These are phyloP conservation scores for Aureobasidium leucospermi DNA, from an alignment of 2,329 filamentous ascomycete species.

Conservation along the genomic window DNA sequence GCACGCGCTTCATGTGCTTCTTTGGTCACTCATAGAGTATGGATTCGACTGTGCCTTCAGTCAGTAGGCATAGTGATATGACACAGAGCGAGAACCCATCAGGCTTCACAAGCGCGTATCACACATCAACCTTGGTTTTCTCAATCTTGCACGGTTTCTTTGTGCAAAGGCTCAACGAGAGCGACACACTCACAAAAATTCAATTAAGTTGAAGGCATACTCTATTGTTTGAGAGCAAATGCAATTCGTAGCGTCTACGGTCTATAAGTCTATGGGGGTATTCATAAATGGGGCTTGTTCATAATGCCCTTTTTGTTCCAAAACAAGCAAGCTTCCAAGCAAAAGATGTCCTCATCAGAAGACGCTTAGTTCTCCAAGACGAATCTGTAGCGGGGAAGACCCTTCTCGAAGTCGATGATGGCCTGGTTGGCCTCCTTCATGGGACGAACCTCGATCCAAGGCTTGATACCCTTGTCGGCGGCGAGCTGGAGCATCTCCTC, in stretches of 20 bases:
- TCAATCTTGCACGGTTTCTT: no score
- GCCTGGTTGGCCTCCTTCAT: slow-evolving; percentile 52
- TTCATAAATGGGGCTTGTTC: slow-evolving; percentile 9
- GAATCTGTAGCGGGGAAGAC: slow-evolving; percentile 43
- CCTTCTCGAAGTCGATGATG: slow-evolving; percentile 50
- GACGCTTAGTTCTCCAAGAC: slow-evolving; percentile 29
- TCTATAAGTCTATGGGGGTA: slow-evolving; percentile 12
- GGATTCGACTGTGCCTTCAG: no score
- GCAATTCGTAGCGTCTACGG: slow-evolving; percentile 7
- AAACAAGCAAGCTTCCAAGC: neutral
- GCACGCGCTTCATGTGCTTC: no score
- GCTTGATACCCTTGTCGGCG: slow-evolving; percentile 49
- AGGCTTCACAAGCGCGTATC: no score
- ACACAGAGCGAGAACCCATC: no score
- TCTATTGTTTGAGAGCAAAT: neutral
- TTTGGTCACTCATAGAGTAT: no score
- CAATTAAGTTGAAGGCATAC: no score
- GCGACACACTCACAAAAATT: no score
- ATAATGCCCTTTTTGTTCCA: neutral
- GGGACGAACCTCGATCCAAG: slow-evolving; percentile 55
- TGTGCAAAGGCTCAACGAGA: no score
- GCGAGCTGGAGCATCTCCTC: slow-evolving; percentile 54
- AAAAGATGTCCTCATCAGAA: neutral
- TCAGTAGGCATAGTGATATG: no score
- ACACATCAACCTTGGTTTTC: no score